Percentiles rank a stretch among this genome's conserved stretches.
These are phyloP conservation scores for Avena insularis DNA, from an alignment of 176 grass and related monocot genomes.

Conservation along the genomic window DNA sequence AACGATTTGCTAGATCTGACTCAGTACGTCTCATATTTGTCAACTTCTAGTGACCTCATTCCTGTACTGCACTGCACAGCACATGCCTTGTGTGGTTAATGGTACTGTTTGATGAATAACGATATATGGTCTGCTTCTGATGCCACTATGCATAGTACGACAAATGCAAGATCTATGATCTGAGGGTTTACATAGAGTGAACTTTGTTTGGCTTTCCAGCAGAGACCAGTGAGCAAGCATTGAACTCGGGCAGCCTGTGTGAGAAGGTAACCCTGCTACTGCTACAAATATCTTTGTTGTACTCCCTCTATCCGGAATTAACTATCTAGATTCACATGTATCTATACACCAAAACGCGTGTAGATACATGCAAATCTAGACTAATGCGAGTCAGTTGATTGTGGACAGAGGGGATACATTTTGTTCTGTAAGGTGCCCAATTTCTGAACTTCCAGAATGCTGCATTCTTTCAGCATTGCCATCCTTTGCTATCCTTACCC, in stretches of 20 bases:
- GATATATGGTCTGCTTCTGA: not conserved
- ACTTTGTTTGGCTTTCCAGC: not conserved
- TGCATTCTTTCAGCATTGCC: not conserved
- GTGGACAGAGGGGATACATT: not conserved
- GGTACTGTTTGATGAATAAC: not conserved
- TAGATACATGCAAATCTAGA: no score
- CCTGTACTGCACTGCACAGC: not conserved
- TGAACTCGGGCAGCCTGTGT: not conserved
- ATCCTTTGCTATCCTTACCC: not conserved
- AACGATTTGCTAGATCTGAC: not conserved
- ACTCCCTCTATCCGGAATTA: no score
- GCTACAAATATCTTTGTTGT: not conserved
- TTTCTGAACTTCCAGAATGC: not conserved
- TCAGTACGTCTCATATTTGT: conserved; percentile 2
- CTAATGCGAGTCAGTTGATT: no score
- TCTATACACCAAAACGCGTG: no score
- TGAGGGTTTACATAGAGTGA: not conserved
- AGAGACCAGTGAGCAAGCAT: not conserved
- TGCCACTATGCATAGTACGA: not conserved
- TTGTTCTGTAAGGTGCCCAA: not conserved
- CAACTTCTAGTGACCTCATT: not conserved
- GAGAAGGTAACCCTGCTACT: not conserved
- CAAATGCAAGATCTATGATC: not conserved
- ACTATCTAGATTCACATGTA: no score
- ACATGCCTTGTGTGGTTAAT: not conserved